Evolutionary conservation across 2,329 filamentous ascomycete genomes (phyloP).

Genomic region (Anisogramma anomala): DNA sequence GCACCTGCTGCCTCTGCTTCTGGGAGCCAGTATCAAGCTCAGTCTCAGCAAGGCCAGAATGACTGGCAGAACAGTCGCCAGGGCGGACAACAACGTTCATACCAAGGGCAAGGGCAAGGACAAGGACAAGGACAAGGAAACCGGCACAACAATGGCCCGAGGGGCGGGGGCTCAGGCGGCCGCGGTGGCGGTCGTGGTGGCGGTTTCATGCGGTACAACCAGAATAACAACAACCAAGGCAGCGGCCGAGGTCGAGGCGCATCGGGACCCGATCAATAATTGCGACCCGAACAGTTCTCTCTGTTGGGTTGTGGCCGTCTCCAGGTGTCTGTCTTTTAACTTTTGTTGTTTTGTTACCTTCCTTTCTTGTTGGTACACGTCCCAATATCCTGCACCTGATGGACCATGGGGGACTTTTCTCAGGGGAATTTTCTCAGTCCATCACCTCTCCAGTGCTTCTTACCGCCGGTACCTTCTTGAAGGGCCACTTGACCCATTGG

Average conservation of each 20-base stretch:
- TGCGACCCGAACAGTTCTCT: conserved; percentile 5
- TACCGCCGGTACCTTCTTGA: neutral
- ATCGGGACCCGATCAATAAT: conserved; percentile 16
- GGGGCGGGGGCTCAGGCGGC: conserved; percentile 26
- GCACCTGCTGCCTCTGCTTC: conserved; percentile 16
- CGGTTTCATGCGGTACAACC: conserved; percentile 22
- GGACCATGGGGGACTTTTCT: conserved; percentile 1
- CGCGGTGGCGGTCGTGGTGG: conserved; percentile 17
- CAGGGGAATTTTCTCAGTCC: conserved; percentile 1
- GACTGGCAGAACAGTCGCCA: conserved; percentile 30
- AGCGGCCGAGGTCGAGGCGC: conserved; percentile 19
- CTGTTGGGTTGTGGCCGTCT: neutral
- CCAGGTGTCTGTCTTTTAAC: conserved; percentile 1
- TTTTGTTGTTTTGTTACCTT: conserved; percentile 6
- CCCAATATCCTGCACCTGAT: conserved; percentile 7
- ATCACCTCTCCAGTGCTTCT: neutral
- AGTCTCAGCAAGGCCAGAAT: conserved; percentile 18
- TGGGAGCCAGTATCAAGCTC: conserved; percentile 4
- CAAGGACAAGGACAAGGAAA: conserved; percentile 24
- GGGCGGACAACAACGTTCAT: conserved; percentile 25
- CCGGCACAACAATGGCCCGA: conserved; percentile 24
- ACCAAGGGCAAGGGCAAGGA: conserved; percentile 23
- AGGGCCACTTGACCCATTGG: conserved; percentile 2
- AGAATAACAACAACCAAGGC: conserved; percentile 16
- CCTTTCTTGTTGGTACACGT: conserved; percentile 1